Evolutionary conservation across 768 basidiomycete species (phyloP).

Genomic region (Guyanaporus albipodus): DNA sequence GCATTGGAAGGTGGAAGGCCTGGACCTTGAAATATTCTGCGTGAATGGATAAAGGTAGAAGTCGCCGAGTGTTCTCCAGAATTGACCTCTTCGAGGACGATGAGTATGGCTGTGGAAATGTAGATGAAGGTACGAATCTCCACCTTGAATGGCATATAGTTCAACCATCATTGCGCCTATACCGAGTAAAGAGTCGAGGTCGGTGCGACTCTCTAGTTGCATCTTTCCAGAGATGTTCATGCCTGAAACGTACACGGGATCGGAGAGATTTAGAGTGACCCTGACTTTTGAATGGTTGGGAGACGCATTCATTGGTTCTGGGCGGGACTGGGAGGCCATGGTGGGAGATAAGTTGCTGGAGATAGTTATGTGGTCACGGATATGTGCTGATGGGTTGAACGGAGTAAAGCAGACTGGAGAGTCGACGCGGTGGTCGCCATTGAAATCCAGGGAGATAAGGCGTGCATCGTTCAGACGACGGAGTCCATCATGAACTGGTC

Average conservation of each 20-base stretch:
- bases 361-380: constrained; percentile 13
- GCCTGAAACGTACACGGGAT: constrained; percentile 64
- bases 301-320: constrained; percentile 79
- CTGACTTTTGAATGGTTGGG: constrained; percentile 76
- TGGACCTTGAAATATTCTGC: constrained; percentile 75
- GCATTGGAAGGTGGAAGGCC: constrained; percentile 82
- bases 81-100: constrained; percentile 51
- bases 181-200: constrained; percentile 58
- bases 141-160: constrained; percentile 70
- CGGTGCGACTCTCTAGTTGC: constrained; percentile 75
- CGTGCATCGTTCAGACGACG: constrained; percentile 13
- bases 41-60: constrained; percentile 67
- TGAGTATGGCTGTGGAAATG: background rate
- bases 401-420: background rate
- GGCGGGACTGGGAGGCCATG: constrained; percentile 35
- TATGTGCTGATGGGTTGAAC: constrained; percentile 5
- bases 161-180: constrained; percentile 76
- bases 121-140: background rate
- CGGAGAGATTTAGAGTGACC: constrained; percentile 56
- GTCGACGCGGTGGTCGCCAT: constrained; percentile 17
- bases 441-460: background rate
- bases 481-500: constrained; percentile 17
- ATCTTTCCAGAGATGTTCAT: constrained; percentile 66
- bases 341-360: background rate
- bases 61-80: constrained; percentile 80